Percentiles rank a stretch among this genome's conserved stretches.
Evolutionary conservation across 768 basidiomycete species (phyloP).

Genomic region (Phylloporus sp.): DNA sequence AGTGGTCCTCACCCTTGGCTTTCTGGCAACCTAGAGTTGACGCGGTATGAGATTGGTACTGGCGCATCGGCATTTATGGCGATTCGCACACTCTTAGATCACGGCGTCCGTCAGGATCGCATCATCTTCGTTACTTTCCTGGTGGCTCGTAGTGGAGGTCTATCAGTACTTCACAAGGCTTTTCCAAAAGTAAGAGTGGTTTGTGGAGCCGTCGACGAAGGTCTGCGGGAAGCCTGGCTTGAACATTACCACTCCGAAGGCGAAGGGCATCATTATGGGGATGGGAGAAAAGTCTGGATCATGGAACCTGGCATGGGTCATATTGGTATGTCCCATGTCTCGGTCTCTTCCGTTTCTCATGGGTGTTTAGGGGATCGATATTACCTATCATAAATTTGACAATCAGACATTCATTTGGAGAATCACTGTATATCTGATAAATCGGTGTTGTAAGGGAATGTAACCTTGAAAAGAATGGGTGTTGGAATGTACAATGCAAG

Average conservation of each 20-base stretch:
- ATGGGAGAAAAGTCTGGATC: slow-evolving; percentile 68
- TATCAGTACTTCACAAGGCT: slow-evolving; percentile 70
- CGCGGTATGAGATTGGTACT: slow-evolving; percentile 71
- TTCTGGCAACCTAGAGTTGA: neutral
- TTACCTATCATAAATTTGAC: slow-evolving; percentile 29
- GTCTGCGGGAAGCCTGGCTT: slow-evolving; percentile 70
- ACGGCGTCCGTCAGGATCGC: slow-evolving; percentile 77
- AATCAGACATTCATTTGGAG: neutral
- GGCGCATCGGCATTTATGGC: slow-evolving; percentile 94
- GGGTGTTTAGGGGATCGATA: slow-evolving; percentile 36
- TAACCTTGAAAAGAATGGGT: slow-evolving; percentile 12
- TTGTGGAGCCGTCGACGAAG: slow-evolving; percentile 76
- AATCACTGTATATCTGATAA: slow-evolving; percentile 5
- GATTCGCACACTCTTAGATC: slow-evolving; percentile 87
- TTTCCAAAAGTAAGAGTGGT: slow-evolving; percentile 86
- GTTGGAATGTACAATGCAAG: slow-evolving; percentile 14
- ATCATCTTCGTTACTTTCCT: slow-evolving; percentile 91
- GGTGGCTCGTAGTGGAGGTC: slow-evolving; percentile 75
- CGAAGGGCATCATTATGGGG: slow-evolving; percentile 35
- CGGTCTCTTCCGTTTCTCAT: neutral
- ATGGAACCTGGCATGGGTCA: slow-evolving; percentile 88
- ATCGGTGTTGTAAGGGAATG: slow-evolving; percentile 5
- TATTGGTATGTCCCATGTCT: slow-evolving; percentile 50
- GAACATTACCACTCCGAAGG: slow-evolving; percentile 50
- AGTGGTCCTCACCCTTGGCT: neutral